Evolutionary conservation across 495 filamentous ascomycete species (phyloP).

Genomic region (Entonaema liquescens): DNA sequence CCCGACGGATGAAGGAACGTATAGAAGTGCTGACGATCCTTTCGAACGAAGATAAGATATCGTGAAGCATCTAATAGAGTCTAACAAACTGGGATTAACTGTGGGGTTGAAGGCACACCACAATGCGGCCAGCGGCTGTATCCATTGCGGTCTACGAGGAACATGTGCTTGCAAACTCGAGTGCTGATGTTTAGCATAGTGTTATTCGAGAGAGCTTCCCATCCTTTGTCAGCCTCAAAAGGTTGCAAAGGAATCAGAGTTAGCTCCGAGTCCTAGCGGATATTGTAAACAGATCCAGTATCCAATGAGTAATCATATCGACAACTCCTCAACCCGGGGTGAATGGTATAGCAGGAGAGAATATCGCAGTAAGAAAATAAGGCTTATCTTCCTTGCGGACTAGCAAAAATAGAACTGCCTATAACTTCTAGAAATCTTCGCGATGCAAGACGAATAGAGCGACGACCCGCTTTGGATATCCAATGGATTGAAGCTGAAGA

Average conservation of each 20-base stretch:
- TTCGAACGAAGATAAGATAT: neutral
- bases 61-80: neutral
- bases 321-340: neutral
- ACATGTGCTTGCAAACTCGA: neutral
- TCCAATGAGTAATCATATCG: neutral
- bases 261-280: neutral
- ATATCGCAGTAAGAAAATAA: neutral
- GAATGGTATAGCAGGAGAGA: neutral
- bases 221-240: neutral
- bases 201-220: neutral
- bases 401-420: neutral
- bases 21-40: conserved; percentile 32
- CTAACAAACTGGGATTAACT: neutral
- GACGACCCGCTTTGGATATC: neutral
- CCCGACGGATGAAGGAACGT: conserved; percentile 7
- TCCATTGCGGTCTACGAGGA: neutral
- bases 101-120: neutral
- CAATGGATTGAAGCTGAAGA: conserved; percentile 1
- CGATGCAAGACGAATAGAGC: neutral
- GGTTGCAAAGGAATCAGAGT: neutral
- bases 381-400: neutral
- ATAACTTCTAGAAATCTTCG: conserved; percentile 2
- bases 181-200: neutral
- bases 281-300: neutral
- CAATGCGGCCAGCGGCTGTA: neutral